Percentiles rank a stretch among this genome's conserved stretches.
These are phyloP conservation scores for Boletus fagicola DNA, from an alignment of 768 basidiomycete species.

Conservation along the genomic window DNA sequence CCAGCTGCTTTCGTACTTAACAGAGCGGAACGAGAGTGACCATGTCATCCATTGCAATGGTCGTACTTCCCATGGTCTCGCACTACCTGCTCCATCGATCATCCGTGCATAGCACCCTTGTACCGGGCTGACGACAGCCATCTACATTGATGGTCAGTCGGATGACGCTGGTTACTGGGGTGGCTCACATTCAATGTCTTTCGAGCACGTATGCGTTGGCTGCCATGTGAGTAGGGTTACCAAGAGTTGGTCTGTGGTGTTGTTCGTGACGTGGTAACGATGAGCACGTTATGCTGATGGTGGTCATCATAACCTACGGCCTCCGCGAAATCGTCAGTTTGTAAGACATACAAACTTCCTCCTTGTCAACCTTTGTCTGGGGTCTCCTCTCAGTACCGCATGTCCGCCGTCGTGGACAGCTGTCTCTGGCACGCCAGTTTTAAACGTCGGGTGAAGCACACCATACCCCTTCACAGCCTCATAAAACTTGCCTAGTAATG, in stretches of 20 bases:
- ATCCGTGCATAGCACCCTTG: slow-evolving; percentile 11
- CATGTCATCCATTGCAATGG: neutral
- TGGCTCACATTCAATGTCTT: slow-evolving; percentile 7
- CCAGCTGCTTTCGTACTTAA: neutral
- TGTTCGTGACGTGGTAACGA: neutral
- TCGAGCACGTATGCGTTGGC: neutral
- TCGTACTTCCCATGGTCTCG: neutral
- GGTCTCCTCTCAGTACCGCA: too few relatives aligned
- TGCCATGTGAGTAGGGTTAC: too few relatives aligned
- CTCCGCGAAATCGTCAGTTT: too few relatives aligned
- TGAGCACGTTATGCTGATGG: neutral
- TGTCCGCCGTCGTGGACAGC: too few relatives aligned
- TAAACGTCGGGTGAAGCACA: too few relatives aligned
- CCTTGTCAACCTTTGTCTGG: too few relatives aligned
- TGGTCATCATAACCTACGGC: neutral
- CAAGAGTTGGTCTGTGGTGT: neutral
- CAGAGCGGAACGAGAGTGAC: neutral
- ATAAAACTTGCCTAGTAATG: too few relatives aligned
- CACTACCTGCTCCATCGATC: neutral
- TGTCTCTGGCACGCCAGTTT: too few relatives aligned
- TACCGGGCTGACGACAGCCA: neutral
- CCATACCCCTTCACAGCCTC: too few relatives aligned
- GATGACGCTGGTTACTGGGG: slow-evolving; percentile 2
- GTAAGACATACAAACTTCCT: too few relatives aligned
- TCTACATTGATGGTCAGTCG: neutral